These are phyloP conservation scores for Pichia rugopelliculosa DNA, from an alignment of 805 yeast genomes.

Conservation along the genomic window DNA sequence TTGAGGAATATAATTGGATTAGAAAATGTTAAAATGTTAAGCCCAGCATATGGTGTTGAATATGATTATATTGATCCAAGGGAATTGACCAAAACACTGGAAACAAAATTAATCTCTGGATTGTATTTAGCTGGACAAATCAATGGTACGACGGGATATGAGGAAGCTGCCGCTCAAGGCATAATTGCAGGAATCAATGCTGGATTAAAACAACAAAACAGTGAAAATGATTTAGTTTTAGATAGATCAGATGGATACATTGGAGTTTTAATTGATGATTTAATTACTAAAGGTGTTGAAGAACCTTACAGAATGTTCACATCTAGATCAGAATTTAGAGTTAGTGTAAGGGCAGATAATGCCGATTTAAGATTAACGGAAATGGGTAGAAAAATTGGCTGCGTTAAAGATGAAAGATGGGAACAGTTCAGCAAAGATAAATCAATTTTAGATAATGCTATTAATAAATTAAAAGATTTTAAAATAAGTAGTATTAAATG, in stretches of 20 bases:
- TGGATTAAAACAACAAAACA: conserved; percentile 44
- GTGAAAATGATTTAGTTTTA: conserved; percentile 35
- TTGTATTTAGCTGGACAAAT: conserved; percentile 92
- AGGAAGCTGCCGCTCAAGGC: conserved; percentile 98
- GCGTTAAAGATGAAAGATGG: conserved; percentile 57
- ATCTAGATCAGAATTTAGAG: conserved; percentile 87
- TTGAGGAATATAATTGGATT: conserved; percentile 79
- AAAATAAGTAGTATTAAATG: conserved; percentile 54
- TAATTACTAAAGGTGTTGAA: conserved; percentile 89
- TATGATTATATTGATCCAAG: conserved; percentile 95
- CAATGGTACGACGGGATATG: conserved; percentile 98
- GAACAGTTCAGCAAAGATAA: conserved; percentile 37
- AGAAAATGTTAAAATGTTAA: conserved; percentile 78
- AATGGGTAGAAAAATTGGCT: conserved; percentile 58
- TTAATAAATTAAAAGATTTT: conserved; percentile 37
- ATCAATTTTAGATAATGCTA: conserved; percentile 35
- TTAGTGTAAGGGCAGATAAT: conserved; percentile 86
- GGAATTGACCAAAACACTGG: conserved; percentile 68
- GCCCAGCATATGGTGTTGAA: conserved; percentile 99
- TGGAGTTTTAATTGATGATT: conserved; percentile 90
- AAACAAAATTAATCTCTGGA: conserved; percentile 73
- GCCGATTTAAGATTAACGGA: conserved; percentile 83
- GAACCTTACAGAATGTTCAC: conserved; percentile 99
- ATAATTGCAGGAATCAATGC: conserved; percentile 94
- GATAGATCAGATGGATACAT: conserved; percentile 79